Base-by-base conservation (phyloP, 805 yeast species). In the Lipomyces mesembrius region DNA sequence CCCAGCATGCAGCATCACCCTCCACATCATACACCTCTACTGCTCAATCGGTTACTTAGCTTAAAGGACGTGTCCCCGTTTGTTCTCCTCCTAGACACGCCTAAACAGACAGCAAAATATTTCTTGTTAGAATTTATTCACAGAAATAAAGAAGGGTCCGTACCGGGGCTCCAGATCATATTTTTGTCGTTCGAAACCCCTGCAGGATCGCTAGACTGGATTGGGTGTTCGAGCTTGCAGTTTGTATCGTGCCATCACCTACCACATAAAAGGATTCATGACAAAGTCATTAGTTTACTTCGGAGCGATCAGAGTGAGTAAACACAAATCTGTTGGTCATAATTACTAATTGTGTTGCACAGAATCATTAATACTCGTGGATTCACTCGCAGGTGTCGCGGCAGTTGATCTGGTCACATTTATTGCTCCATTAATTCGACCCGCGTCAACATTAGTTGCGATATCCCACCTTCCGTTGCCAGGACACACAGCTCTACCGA, bases 51-150 rank as follows among this genome's bases (percentile, higher is more conserved):
- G 66, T 79, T 91, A 6, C 77, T 95, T 2, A 78, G 87, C 2
- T 78, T 91, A 61, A 90, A 88, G 70, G 98, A 95, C 73, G 77
- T 77, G 27, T 84, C 94, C 0, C 96, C 97, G 0, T 84, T 94
- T 63, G 76, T 91, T 2, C 80, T 94, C 3, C 80, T 89, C 3
- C 74, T 85, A 8, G 98, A 95, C 75, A 83, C 90, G 0, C 77
- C 92, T 9, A 80, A 83, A 0, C 97, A 93, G 76, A 85, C 95
- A 0, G 85, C 92, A 0, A 72, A 78, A 37, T 73, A 79, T 57
- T 76, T 93, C 12, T 74, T 90, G 0, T 74, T 78, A 34, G 97
- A 92, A 74, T 81, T 92, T 59, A 77, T 83, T 1, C 76, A 81
- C 69, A 80, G 83, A 71, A 72, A 74, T 51, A 77, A 78, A 12